A percentile compares a stretch with the other conserved stretches of the same genome.
Conservation (phyloP, 495 filamentous ascomycete genomes). For the Aspergillus heteromorphus region DNA sequence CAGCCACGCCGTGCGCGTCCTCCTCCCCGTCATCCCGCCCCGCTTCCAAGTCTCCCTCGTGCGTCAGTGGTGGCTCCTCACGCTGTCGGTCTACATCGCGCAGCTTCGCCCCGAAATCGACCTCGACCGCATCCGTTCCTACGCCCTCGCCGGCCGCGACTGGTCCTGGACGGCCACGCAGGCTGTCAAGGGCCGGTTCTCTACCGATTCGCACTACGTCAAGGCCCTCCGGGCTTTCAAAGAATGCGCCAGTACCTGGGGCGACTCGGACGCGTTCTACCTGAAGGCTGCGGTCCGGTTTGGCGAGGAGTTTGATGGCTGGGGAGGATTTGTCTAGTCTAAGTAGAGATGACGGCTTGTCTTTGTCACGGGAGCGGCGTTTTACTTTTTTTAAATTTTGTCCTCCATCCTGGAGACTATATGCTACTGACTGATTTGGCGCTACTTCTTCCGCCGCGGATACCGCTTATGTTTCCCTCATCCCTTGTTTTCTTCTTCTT, state of each 20-base stretch:
- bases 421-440: neutral
- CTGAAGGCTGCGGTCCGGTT: conserved; percentile 76
- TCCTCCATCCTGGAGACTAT: too few species aligned
- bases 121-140: conserved; percentile 54
- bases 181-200: conserved; percentile 58
- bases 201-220: conserved; percentile 75
- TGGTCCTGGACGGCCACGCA: conserved; percentile 72
- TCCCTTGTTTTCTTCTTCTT: too few species aligned
- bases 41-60: conserved; percentile 68
- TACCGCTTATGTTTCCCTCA: neutral
- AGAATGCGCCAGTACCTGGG: conserved; percentile 74
- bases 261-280: conserved; percentile 70
- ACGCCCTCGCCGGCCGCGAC: conserved; percentile 55
- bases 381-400: too few species aligned
- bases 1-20: conserved; percentile 78
- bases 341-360: too few species aligned
- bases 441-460: too few species aligned
- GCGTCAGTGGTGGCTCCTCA: conserved; percentile 83
- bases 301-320: conserved; percentile 70
- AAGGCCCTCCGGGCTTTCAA: conserved; percentile 74
- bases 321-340: conserved; percentile 53
- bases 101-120: conserved; percentile 67
- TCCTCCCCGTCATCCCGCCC: conserved; percentile 72
- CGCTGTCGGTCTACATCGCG: conserved; percentile 68
- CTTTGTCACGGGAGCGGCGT: too few species aligned